Base-by-base conservation (phyloP, 2,329 filamentous ascomycete species). In the Aspergillus vadensis region DNA sequence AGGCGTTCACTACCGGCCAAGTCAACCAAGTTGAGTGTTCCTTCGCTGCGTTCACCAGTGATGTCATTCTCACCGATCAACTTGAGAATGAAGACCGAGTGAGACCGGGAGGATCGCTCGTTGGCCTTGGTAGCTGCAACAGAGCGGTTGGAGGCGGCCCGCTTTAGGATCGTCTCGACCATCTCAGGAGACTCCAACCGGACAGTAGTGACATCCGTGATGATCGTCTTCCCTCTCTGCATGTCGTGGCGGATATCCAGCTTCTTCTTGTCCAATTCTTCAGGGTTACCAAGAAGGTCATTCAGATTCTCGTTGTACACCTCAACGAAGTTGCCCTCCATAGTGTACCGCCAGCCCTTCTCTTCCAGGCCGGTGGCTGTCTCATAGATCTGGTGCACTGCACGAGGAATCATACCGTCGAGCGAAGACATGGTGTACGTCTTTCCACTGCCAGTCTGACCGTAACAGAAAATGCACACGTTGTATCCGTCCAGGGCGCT, bases 231-330 rank as follows among this genome's bases (percentile, higher is more conserved):
- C 78, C 91, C 91, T 67, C 88, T 91, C 38, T 83, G 79, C 44
- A 92, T 86, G 70, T 98, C 94, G 67, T 98, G 95, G 2, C 91
- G 87, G 60, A 97, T 94, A 69, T 96, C 91, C 53, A 94, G 89
- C 78, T 91, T 96, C 78, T 90, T 91, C 78, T 89, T 91, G 64
- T 88, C 86, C 54, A 92, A 83, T 19, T 88, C 84, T 57, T 89
- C 88, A 0, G 89, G 86, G 57, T 84, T 85, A 12, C 88, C 88
- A 3, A 99, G 85, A 14, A 99, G 79, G 74, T 99, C 95, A 73
- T 97, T 92, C 64, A 99, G 84, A 63, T 96, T 95, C 74, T 99
- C 95, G 65, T 99, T 98, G 85, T 99, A 99, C 5, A 99, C 95
- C 73, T 99, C 95, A 14, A 98, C 88, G 71, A 99, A 99, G 58